phyloP scores from a whole-genome alignment of 2,329 filamentous ascomycete species.

The Monosporascus sp. region DNA sequence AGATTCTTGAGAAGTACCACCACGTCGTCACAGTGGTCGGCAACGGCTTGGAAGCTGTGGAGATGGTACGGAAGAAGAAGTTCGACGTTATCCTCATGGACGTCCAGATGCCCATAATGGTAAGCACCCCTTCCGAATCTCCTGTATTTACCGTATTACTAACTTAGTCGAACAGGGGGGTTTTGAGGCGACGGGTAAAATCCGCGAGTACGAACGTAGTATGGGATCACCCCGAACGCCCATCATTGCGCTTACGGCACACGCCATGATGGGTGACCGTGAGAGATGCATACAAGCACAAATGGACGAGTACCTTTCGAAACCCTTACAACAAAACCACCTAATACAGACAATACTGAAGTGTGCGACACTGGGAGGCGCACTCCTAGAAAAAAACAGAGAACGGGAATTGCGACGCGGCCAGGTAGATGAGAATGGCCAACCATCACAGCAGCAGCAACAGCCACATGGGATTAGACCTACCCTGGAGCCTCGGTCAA shows the following conservation, averaged over 20 bases:
- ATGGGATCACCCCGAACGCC: constrained; percentile 78
- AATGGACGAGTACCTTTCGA: constrained; percentile 98
- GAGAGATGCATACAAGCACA: constrained; percentile 98
- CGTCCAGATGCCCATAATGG: constrained; percentile 99
- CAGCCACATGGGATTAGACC: constrained; percentile 12
- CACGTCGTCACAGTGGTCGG: constrained; percentile 88
- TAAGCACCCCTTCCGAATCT: constrained; percentile 34
- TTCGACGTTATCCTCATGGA: constrained; percentile 99
- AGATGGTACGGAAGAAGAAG: constrained; percentile 84
- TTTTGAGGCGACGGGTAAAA: constrained; percentile 95
- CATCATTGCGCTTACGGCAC: constrained; percentile 93
- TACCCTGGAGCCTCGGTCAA: constrained; percentile 50
- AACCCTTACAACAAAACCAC: constrained; percentile 93
- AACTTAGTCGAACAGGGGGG: constrained; percentile 57
- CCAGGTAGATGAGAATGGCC: constrained; percentile 41
- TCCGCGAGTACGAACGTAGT: constrained; percentile 86
- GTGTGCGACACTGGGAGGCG: constrained; percentile 85
- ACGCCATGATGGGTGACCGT: constrained; percentile 96
- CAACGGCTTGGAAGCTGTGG: constrained; percentile 88
- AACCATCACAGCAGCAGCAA: constrained; percentile 26
- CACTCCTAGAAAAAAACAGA: constrained; percentile 70
- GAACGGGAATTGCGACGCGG: constrained; percentile 50
- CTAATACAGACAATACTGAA: constrained; percentile 97
- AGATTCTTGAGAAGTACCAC: constrained; percentile 96
- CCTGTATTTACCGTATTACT: constrained; percentile 2